Percentiles rank a stretch among this genome's conserved stretches.
Conservation (phyloP, 352 stramenopile genomes). For the Phytopythium vexans region DNA sequence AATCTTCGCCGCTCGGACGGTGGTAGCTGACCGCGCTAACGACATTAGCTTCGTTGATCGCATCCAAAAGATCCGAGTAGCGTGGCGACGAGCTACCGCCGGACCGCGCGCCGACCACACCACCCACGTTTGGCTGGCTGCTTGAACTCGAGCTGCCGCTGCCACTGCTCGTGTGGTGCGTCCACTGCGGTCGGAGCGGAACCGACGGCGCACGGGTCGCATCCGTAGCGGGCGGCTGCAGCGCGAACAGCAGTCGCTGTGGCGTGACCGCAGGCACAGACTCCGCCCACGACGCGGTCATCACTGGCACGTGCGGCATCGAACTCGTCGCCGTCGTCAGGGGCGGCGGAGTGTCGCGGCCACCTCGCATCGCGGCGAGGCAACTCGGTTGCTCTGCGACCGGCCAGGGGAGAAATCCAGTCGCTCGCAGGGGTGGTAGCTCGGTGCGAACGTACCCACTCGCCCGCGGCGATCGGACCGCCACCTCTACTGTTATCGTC, state of each 20-base stretch:
- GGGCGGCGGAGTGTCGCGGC: no score
- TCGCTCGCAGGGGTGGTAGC: no score
- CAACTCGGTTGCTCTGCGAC: no score
- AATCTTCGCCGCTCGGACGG: background rate
- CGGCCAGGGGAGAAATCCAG: no score
- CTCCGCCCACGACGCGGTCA: background rate
- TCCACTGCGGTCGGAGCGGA: background rate
- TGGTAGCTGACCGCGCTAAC: background rate
- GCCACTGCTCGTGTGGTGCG: background rate
- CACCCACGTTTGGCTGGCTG: background rate
- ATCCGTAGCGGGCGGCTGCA: background rate
- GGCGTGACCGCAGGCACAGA: background rate
- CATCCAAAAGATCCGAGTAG: constrained; percentile 3
- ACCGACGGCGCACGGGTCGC: background rate
- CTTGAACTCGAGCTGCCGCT: background rate
- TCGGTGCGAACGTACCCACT: no score
- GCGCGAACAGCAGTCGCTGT: background rate
- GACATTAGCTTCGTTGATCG: constrained; percentile 3
- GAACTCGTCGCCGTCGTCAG: no score
- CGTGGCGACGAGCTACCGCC: background rate
- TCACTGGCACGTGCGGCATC: no score
- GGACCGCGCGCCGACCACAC: background rate
- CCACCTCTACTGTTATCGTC: no score
- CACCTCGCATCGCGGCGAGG: no score
- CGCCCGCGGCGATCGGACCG: no score